Evolutionary conservation across 805 yeast genomes (phyloP), one percentile per base, ranked within the genome.

Genomic region (Komagataella phaffii): DNA sequence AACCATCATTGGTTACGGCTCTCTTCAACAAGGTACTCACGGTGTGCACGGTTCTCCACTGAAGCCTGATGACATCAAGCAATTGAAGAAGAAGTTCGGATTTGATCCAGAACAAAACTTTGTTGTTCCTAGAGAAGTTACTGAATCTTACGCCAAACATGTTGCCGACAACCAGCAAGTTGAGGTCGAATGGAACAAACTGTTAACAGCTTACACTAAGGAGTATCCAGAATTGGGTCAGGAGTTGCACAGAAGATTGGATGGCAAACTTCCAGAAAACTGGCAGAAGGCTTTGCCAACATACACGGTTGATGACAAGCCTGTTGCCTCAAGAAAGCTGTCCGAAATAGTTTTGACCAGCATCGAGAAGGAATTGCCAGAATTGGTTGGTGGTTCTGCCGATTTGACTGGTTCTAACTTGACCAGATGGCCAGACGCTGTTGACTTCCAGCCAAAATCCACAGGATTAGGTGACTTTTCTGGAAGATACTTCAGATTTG

Each of bases 391-490:
- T 74, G 99, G 99, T 65, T 90, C 98, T 59, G 99, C 99, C 54
- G 99, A 91, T 73, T 80, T 91, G 74, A 91, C 98, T 53, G 95
- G 95, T 59, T 91, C 98, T 53, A 93, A 91, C 80, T 79, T 88
- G 75, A 90, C 98, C 64, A 82, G 93, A 77, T 80, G 91, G 77
- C 68, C 77, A 62, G 83, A 73, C 56, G 88, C 95, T 55, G 79
- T 79, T 58, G 96, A 90, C 71, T 91, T 90, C 90, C 96, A 93
- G 79, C 87, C 93, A 52, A 87, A 88, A 52, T 64, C 80, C 52
- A 72, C 88, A 54, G 81, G 81, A 49, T 73, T 88, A 59, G 98
- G 98, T 71, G 81, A 81, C 64, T 90, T 84, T 77, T 57, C 81
- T 53, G 99, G 99, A 67, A 84, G 96, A 68, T 91, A 91, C 76